Percentiles rank a stretch among this genome's conserved stretches.
Conservation (phyloP, 129 eudicot species). For the Arctium lappa region DNA sequence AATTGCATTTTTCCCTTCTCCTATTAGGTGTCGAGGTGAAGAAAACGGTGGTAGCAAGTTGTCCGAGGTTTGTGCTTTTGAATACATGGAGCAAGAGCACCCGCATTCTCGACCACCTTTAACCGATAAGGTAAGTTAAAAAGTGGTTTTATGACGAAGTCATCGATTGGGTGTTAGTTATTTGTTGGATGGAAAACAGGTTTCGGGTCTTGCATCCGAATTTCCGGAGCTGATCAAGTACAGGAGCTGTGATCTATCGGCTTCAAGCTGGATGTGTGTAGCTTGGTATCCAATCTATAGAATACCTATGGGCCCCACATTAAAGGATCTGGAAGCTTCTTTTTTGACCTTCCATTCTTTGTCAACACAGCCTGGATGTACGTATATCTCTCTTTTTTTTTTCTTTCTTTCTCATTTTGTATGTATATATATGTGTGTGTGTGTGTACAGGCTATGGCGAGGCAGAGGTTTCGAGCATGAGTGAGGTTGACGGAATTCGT, state of each 20-base stretch:
- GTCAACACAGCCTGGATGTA: constrained; percentile 55
- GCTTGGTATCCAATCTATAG: constrained; percentile 84
- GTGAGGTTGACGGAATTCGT: constrained; percentile 26
- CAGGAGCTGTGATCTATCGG: constrained; percentile 61
- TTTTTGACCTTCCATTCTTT: constrained; percentile 61
- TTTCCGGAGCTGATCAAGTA: constrained; percentile 51
- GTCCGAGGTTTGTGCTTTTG: constrained; percentile 29
- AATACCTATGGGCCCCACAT: constrained; percentile 57
- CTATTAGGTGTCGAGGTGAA: constrained; percentile 31
- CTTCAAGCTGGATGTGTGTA: constrained; percentile 76
- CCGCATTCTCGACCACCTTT: constrained; percentile 58
- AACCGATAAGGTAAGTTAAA: constrained; percentile 50
- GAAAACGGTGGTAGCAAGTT: constrained; percentile 25
- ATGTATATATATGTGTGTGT: not conserved
- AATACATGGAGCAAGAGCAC: constrained; percentile 53
- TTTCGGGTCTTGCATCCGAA: constrained; percentile 35
- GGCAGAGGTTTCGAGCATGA: constrained; percentile 20
- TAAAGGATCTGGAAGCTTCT: constrained; percentile 54
- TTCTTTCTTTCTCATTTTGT: not conserved
- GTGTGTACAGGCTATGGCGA: constrained; percentile 17
- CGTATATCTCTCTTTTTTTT: constrained; percentile 10
- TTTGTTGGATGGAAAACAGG: constrained; percentile 28
- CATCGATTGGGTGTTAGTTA: not conserved
- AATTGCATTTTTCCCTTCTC: not conserved
- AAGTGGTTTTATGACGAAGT: not conserved